A percentile compares a stretch with the other conserved stretches of the same genome.
Evolutionary conservation across 805 yeast genomes (phyloP).

Genomic region (Lachancea sp.): DNA sequence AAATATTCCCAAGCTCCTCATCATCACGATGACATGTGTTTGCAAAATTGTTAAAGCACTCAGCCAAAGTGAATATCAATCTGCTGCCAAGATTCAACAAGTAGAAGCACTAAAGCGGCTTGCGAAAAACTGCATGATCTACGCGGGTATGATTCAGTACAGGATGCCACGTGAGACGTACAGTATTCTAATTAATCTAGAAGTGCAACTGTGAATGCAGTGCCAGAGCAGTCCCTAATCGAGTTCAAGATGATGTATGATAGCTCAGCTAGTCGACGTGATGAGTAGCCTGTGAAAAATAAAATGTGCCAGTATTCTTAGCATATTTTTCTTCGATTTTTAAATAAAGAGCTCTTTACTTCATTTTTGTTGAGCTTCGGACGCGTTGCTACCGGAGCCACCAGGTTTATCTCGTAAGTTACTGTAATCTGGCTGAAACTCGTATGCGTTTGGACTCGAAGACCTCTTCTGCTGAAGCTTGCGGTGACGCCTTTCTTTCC

Average conservation of each 20-base stretch:
- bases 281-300: not conserved
- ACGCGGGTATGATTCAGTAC: slow-evolving; percentile 91
- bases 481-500: slow-evolving; percentile 32
- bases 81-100: slow-evolving; percentile 47
- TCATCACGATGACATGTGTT: slow-evolving; percentile 75
- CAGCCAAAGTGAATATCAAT: slow-evolving; percentile 35
- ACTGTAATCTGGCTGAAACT: slow-evolving; percentile 66
- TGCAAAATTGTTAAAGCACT: slow-evolving; percentile 48
- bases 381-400: not conserved
- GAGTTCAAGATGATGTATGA: too few relatives aligned
- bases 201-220: slow-evolving; percentile 33
- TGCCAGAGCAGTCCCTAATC: too few relatives aligned
- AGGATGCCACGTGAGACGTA: slow-evolving; percentile 84
- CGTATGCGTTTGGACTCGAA: slow-evolving; percentile 76
- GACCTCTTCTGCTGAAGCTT: slow-evolving; percentile 22
- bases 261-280: too few relatives aligned
- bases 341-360: not conserved
- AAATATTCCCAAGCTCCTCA: slow-evolving; percentile 71
- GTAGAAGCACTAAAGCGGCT: slow-evolving; percentile 48
- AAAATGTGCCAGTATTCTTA: not conserved
- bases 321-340: not conserved
- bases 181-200: slow-evolving; percentile 60
- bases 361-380: too few relatives aligned
- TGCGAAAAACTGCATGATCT: slow-evolving; percentile 85
- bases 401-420: slow-evolving; percentile 16